phyloP scores from a whole-genome alignment of 2,329 filamentous ascomycete species.

The Penicillium expansum region DNA sequence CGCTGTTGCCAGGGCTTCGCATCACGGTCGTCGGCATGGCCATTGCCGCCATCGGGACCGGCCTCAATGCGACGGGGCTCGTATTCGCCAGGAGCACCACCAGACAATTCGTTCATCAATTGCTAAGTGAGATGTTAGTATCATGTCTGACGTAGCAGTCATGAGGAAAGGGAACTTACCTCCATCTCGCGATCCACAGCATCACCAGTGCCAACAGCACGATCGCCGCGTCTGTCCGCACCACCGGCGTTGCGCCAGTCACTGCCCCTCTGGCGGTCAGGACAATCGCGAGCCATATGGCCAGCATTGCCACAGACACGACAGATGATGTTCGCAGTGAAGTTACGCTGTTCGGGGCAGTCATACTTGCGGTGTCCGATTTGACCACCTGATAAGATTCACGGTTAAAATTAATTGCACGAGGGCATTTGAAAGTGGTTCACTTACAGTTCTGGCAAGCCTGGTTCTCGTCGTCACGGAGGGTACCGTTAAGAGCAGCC shows the following conservation, averaged over 20 bases:
- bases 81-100: slow-evolving; percentile 60
- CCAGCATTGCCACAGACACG: slow-evolving; percentile 96
- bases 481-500: slow-evolving; percentile 94
- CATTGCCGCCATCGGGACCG: slow-evolving; percentile 59
- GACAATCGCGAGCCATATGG: slow-evolving; percentile 97
- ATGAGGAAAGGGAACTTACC: slow-evolving; percentile 53
- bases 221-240: slow-evolving; percentile 48
- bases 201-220: slow-evolving; percentile 73
- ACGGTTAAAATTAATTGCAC: slow-evolving; percentile 18
- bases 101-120: slow-evolving; percentile 96
- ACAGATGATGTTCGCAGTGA: slow-evolving; percentile 98
- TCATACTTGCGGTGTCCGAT: slow-evolving; percentile 99
- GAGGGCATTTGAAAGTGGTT: background rate
- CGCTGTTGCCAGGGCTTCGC: slow-evolving; percentile 88
- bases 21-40: slow-evolving; percentile 48
- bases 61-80: slow-evolving; percentile 81
- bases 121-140: slow-evolving; percentile 59
- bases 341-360: slow-evolving; percentile 95
- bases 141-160: background rate
- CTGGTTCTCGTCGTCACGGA: slow-evolving; percentile 98
- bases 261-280: slow-evolving; percentile 83
- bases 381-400: slow-evolving; percentile 63
- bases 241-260: slow-evolving; percentile 79
- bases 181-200: slow-evolving; percentile 92
- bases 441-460: slow-evolving; percentile 89